phyloP scores from a whole-genome alignment of 1,139 yeast genomes.

The Suhomyces maxii region DNA sequence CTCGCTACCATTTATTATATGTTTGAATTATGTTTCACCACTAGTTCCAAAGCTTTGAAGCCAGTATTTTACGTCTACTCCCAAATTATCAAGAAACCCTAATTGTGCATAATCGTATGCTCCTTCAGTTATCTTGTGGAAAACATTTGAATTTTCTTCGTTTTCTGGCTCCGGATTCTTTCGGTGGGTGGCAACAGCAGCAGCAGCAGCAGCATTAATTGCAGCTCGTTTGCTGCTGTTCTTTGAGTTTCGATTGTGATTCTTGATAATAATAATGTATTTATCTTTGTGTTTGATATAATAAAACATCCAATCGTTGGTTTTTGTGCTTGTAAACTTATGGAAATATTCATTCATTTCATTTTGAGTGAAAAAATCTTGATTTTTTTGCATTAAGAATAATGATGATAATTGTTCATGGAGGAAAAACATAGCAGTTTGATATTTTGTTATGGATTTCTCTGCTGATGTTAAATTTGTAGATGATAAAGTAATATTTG shows the following conservation, averaged over 20 bases:
- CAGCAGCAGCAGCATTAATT: background rate
- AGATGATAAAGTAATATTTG: constrained; percentile 14
- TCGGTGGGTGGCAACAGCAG: constrained; percentile 1
- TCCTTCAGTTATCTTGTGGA: constrained; percentile 23
- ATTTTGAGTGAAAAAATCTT: constrained; percentile 23
- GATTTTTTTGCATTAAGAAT: constrained; percentile 27
- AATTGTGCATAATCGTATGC: constrained; percentile 29
- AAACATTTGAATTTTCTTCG: constrained; percentile 6
- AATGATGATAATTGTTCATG: constrained; percentile 43
- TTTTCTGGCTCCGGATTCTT: background rate
- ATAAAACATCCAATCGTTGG: constrained; percentile 49
- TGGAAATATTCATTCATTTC: constrained; percentile 40
- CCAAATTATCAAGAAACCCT: constrained; percentile 45
- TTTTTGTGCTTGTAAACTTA: constrained; percentile 40
- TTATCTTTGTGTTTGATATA: constrained; percentile 33
- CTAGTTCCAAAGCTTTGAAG: constrained; percentile 29
- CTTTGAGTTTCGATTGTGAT: constrained; percentile 28
- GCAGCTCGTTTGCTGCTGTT: constrained; percentile 10
- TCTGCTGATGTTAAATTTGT: constrained; percentile 12
- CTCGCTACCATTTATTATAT: background rate
- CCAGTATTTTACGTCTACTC: constrained; percentile 48
- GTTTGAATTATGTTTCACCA: constrained; percentile 18
- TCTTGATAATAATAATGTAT: constrained; percentile 39
- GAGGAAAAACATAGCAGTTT: constrained; percentile 36
- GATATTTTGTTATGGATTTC: constrained; percentile 14